Evolutionary conservation across 78 protist genomes (phyloP).

Genomic region (Bodo saltans): DNA sequence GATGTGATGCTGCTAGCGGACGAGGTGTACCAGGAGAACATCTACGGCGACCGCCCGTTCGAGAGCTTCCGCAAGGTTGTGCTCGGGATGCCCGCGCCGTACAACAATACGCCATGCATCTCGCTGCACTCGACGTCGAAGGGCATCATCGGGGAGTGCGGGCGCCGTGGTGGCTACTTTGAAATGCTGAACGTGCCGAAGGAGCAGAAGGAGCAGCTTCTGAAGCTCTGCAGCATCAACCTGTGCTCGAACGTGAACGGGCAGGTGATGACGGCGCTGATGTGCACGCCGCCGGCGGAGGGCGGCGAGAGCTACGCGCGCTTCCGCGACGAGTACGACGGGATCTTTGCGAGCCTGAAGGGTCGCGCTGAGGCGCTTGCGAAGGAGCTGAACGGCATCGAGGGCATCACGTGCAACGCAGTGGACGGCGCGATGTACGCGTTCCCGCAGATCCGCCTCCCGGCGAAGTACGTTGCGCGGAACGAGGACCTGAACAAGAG

Average conservation of each 20-base stretch:
- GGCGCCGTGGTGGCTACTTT: slow-evolving; percentile 94
- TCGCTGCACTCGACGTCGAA: slow-evolving; percentile 95
- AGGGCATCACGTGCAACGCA: slow-evolving; percentile 72
- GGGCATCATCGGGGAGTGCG: slow-evolving; percentile 99
- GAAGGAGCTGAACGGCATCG: slow-evolving; percentile 64
- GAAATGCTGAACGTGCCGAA: slow-evolving; percentile 47
- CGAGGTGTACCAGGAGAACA: slow-evolving; percentile 98
- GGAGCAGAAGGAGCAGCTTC: slow-evolving; percentile 62
- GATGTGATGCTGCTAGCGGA: slow-evolving; percentile 88
- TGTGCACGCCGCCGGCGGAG: slow-evolving; percentile 78
- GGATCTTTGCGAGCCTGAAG: slow-evolving; percentile 62
- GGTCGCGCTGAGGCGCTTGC: slow-evolving; percentile 60
- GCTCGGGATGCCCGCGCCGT: slow-evolving; percentile 1
- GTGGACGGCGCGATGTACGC: slow-evolving; percentile 94
- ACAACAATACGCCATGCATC: slow-evolving; percentile 53
- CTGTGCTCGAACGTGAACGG: slow-evolving; percentile 93
- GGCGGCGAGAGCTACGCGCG: slow-evolving; percentile 77
- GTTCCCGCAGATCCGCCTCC: slow-evolving; percentile 91
- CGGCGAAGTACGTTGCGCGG: slow-evolving; percentile 74
- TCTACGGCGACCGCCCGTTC: slow-evolving; percentile 76
- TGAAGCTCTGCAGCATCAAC: slow-evolving; percentile 83
- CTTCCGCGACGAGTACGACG: slow-evolving; percentile 66
- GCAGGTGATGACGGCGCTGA: slow-evolving; percentile 74
- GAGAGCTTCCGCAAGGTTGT: slow-evolving; percentile 76
- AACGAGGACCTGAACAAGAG: slow-evolving; percentile 81